phyloP scores from a whole-genome alignment of 495 filamentous ascomycete genomes.

The Cercophora samala region DNA sequence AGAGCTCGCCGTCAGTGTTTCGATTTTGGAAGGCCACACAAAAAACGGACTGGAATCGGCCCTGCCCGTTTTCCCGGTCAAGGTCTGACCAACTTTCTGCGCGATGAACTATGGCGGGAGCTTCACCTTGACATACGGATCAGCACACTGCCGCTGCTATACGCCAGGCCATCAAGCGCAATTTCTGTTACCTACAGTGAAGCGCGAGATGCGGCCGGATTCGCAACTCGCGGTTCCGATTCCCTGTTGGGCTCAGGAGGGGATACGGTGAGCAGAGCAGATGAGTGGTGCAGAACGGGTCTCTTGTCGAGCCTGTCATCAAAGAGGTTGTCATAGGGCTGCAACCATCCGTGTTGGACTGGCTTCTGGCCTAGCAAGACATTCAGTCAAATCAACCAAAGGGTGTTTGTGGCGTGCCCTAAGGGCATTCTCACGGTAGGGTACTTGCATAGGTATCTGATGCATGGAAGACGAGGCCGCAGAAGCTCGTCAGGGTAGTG shows the following conservation, averaged over 20 bases:
- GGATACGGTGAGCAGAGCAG: constrained; percentile 9
- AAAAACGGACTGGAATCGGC: constrained; percentile 2
- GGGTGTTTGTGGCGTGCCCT: constrained; percentile 31
- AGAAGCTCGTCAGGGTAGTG: constrained; percentile 21
- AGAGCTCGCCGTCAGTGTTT: constrained; percentile 17
- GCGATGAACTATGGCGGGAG: constrained; percentile 1
- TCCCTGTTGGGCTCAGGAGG: constrained; percentile 2
- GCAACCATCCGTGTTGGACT: constrained; percentile 32
- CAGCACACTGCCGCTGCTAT: neutral
- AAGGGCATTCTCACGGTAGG: constrained; percentile 30
- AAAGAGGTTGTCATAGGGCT: constrained; percentile 28
- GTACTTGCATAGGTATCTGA: constrained; percentile 34
- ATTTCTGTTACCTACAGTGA: neutral
- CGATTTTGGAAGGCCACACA: constrained; percentile 14
- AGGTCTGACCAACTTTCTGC: constrained; percentile 3
- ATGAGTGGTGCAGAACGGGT: constrained; percentile 20
- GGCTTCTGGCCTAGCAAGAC: constrained; percentile 23
- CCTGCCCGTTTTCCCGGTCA: neutral
- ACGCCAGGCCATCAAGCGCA: neutral
- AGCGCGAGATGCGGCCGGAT: constrained; percentile 1
- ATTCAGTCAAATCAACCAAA: constrained; percentile 27
- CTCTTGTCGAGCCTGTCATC: constrained; percentile 14
- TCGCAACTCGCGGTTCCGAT: constrained; percentile 6
- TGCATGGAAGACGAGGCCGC: constrained; percentile 34
- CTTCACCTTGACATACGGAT: constrained; percentile 4